Evolutionary conservation across 257 asterid species (phyloP), one percentile per base, ranked within the genome.

Genomic region (Solanum rostratum): DNA sequence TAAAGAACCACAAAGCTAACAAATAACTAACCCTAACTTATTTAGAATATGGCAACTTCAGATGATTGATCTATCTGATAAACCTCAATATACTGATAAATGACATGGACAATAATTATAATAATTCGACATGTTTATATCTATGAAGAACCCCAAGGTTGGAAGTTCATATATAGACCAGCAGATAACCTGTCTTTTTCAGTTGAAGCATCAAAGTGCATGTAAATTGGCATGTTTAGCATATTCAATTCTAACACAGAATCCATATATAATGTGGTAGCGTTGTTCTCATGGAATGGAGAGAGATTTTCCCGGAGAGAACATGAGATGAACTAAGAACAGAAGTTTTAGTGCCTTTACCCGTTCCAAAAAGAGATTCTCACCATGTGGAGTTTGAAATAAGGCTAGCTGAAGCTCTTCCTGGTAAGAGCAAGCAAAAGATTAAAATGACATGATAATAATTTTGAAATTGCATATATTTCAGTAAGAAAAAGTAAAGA

Each of bases 371-470:
- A 94, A 93, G 86, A 96, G 97, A 87, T 92, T 93, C 87, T 93
- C 94, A 53, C 97, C 95, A 55, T 82, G 57, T 62, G 92, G 88
- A 86, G 95, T 89, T 88, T 91, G 88, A 84, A 92, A 92, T 85
- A 96, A 85, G 79, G 99, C 98, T 86, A 94, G 91, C 89, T 90
- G 95, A 89, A 96, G 94, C 91, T 96, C 98, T 90, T 94, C 99
- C 99, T 96, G 62, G 85, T 87, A 87, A 37, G 45, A n/a, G 30
- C 82, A 80, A 46, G 52, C 2, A 63, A 78, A 65, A 60, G 7
- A 41, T 27, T 74, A 70, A n/a, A 14, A 37, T 4, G 27, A 79
- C 53, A 76, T 20, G 30, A 15, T 33, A 57, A 22, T 6, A 33
- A 50, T 46, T 30, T 18, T 81, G 46, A 30, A 68, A n/a, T 15